Evolutionary conservation across 2,329 filamentous ascomycete species (phyloP), one percentile per base, ranked within the genome.

Genomic region (Paradendryphiella salina): DNA sequence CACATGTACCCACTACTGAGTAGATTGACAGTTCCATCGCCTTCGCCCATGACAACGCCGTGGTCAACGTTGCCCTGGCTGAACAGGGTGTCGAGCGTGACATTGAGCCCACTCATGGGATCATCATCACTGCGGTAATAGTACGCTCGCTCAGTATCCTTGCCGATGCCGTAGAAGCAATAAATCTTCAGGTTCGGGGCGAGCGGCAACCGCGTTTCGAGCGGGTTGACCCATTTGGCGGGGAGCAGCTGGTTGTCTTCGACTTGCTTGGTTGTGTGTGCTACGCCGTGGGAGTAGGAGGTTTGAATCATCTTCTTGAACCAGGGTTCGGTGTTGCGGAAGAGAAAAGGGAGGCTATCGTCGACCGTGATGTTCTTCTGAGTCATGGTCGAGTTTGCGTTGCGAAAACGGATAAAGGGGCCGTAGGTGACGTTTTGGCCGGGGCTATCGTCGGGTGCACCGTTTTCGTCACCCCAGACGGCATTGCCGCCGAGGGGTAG

Each of bases 1-100:
- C 94, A 99, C 94, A 99, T 97, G 72, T 97, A 99, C 2, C 93
- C 94, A 0, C 85, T 85, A 62, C 89, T 95, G 9, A 99, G 76
- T n/a, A 99, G 75, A 59, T 92, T 96, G 34, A 99, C 94, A 0
- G 94, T 99, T 1, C 94, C 94, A 63, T 99, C 94, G 3, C 94
- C 94, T 72, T 97, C 94, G 31, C 93, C 93, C 80, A 96, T 87
- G 28, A 96, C 81, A n/a, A 99, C 90, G 18, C 94, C 94, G 59
- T 89, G 94, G 69, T 99, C 92, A 4, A 82, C 73, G 15, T 76
- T 72, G 15, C 73, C 73, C 20, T 73, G 72, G 2, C 75, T 79
- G 28, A 77, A 74, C 9, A 73, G 74, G 1, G 79, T 82, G 59
- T 82, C 80, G 43, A 82, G 80, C 21, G 78, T 80, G 28, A 82